These are phyloP conservation scores for Lolium multiflorum DNA, from an alignment of 176 grass and related monocot species.

Conservation along the genomic window DNA sequence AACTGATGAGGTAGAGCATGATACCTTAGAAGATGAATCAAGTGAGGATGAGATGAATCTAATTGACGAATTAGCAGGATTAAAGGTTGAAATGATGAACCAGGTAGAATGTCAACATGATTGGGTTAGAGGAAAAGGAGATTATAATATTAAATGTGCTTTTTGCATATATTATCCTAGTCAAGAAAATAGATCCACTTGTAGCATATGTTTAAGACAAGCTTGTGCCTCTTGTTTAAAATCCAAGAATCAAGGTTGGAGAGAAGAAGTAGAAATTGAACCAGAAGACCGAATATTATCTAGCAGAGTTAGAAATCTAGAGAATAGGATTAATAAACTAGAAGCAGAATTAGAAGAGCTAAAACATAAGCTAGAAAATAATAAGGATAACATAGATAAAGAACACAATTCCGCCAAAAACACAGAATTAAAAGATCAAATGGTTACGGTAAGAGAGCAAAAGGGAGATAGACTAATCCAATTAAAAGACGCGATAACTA, in stretches of 20 bases:
- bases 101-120: neutral
- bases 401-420: too few relatives aligned
- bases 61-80: neutral
- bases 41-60: too few relatives aligned
- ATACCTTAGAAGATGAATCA: too few relatives aligned
- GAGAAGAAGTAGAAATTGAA: neutral
- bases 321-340: neutral
- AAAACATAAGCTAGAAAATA: neutral
- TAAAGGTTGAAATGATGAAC: slow-evolving; percentile 12
- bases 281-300: neutral
- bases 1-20: too few relatives aligned
- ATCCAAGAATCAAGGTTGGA: neutral
- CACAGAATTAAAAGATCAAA: neutral
- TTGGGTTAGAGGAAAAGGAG: neutral
- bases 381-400: neutral
- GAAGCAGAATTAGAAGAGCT: neutral
- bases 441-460: neutral
- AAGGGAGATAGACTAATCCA: neutral
- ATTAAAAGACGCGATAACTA: neutral
- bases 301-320: neutral
- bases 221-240: too few relatives aligned
- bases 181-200: neutral
- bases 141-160: neutral
- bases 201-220: neutral
- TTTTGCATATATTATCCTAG: neutral